These are phyloP conservation scores for Rhamnella rubrinervis DNA, from an alignment of 331 rosid genomes.

Conservation along the genomic window DNA sequence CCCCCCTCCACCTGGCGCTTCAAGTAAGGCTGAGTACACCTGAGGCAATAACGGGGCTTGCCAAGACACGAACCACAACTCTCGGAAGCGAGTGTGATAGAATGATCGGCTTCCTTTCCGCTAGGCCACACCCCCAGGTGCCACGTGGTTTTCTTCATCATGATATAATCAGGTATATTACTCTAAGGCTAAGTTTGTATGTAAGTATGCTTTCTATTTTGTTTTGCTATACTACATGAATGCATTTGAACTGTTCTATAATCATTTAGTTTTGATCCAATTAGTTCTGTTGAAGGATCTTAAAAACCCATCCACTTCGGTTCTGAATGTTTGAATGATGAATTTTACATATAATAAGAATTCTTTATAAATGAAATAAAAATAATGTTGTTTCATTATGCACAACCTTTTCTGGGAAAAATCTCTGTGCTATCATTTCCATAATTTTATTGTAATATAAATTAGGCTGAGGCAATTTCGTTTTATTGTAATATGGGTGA, in stretches of 20 bases:
- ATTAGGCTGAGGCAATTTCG: too few species aligned
- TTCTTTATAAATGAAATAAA: not conserved
- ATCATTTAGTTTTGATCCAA: not conserved
- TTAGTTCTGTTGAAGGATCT: not conserved
- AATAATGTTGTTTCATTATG: not conserved
- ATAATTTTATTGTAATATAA: too few species aligned
- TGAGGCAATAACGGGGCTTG: too few species aligned
- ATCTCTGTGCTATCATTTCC: too few species aligned
- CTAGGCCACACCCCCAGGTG: too few species aligned
- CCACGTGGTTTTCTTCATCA: conserved; percentile 98
- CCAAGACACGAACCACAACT: too few species aligned
- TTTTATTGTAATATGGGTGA: too few species aligned
- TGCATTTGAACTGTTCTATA: not conserved
- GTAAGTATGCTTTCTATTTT: not conserved
- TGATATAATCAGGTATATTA: conserved; percentile 91
- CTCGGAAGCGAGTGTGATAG: too few species aligned
- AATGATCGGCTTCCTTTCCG: too few species aligned
- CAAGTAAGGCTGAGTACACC: too few species aligned
- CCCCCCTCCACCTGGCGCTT: too few species aligned
- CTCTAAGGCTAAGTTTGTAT: not conserved
- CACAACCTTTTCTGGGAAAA: too few species aligned
- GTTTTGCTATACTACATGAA: conserved; percentile 4
- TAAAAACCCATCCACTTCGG: not conserved
- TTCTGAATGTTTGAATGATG: not conserved
- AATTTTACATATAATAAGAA: not conserved